Conservation (phyloP, 345 rosid genomes). For the Syzygium jambos region DNA sequence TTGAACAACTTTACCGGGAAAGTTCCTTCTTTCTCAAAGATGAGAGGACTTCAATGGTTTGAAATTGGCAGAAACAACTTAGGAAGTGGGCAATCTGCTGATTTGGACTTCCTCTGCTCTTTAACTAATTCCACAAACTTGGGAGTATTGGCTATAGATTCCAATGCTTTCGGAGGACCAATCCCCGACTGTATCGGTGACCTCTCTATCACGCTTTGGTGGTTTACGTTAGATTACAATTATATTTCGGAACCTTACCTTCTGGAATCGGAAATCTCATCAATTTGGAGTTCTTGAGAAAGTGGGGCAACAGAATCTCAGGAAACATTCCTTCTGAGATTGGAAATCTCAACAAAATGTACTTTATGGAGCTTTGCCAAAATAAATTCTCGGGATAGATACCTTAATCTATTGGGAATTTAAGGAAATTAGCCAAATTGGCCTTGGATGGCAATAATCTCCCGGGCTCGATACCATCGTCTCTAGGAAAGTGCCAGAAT, state of each 20-base stretch:
- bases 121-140: not conserved
- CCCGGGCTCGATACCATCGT: not conserved
- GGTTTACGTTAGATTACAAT: rapidly evolving
- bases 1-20: rapidly evolving
- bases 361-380: rapidly evolving
- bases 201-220: rapidly evolving
- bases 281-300: rapidly evolving
- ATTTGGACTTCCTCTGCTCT: conserved; percentile 7
- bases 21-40: not conserved
- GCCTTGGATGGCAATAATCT: not conserved
- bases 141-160: rapidly evolving
- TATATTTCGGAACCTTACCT: not conserved
- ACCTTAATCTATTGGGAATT: not conserved
- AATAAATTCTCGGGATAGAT: conserved; percentile 2
- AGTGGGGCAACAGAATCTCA: rapidly evolving
- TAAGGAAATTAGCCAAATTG: not conserved
- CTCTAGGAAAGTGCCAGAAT: not conserved
- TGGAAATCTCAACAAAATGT: not conserved
- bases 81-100: not conserved
- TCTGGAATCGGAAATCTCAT: not conserved
- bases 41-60: not conserved
- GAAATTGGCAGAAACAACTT: not conserved
- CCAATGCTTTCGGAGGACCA: rapidly evolving
- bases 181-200: not conserved
- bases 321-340: not conserved